phyloP scores from a whole-genome alignment of 2,329 filamentous ascomycete genomes.

The Scedosporium dehoogii region DNA sequence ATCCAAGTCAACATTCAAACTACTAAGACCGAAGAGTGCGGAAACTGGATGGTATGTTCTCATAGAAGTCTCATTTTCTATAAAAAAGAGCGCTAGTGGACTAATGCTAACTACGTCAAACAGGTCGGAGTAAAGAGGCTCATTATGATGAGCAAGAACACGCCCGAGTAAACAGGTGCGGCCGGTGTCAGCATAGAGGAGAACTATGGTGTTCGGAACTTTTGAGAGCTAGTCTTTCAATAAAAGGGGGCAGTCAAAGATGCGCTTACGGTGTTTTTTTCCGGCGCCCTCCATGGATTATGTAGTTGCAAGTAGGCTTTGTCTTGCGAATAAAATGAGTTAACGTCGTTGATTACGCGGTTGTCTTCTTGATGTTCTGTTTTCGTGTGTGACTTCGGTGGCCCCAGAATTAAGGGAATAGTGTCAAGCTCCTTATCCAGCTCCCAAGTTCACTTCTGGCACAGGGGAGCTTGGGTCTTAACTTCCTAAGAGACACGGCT shows the following conservation, averaged over 20 bases:
- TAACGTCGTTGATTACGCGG: background rate
- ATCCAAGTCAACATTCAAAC: slow-evolving; percentile 68
- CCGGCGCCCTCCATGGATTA: background rate
- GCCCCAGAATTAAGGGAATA: too few relatives aligned
- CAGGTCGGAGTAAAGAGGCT: slow-evolving; percentile 68
- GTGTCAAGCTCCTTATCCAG: too few relatives aligned
- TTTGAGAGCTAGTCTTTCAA: background rate
- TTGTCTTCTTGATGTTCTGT: background rate
- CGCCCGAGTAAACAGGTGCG: slow-evolving; percentile 35
- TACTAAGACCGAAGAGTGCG: slow-evolving; percentile 70
- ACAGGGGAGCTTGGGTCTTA: too few relatives aligned
- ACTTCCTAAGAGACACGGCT: too few relatives aligned
- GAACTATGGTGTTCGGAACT: background rate
- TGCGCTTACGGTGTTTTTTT: background rate
- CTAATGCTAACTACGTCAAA: background rate
- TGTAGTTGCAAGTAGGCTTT: background rate
- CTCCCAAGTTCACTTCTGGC: too few relatives aligned
- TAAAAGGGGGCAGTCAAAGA: background rate
- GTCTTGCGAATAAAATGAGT: slow-evolving; percentile 1
- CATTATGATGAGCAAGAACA: slow-evolving; percentile 71
- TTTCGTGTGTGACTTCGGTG: background rate
- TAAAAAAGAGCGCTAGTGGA: too few relatives aligned
- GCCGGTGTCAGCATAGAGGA: background rate
- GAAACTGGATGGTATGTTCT: slow-evolving; percentile 72
- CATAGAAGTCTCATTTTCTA: background rate